These are phyloP conservation scores for Suillus americanus DNA, from an alignment of 768 basidiomycete species.

Conservation along the genomic window DNA sequence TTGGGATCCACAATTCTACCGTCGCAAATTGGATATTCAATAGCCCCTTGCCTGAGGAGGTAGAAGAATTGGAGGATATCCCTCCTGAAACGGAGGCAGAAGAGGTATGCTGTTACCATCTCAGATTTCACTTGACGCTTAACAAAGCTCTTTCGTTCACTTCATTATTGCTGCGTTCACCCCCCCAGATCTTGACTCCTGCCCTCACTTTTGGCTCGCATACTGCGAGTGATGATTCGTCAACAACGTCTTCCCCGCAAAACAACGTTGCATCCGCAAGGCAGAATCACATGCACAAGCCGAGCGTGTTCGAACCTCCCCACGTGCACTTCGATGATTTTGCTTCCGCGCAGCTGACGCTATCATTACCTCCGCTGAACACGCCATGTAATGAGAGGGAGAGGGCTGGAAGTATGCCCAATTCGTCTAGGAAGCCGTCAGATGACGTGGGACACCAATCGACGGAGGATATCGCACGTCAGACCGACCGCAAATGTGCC, in stretches of 20 bases:
- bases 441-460: conserved; percentile 15
- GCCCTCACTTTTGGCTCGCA: conserved; percentile 41
- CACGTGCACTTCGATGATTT: conserved; percentile 32
- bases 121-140: neutral
- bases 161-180: conserved; percentile 9
- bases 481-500: conserved; percentile 12
- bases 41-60: conserved; percentile 55
- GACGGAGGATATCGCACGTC: conserved; percentile 23
- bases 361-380: conserved; percentile 23
- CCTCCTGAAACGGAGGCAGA: conserved; percentile 18
- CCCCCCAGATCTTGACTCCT: conserved; percentile 27
- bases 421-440: conserved; percentile 5
- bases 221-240: conserved; percentile 43
- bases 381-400: neutral
- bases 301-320: conserved; percentile 28
- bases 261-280: conserved; percentile 19
- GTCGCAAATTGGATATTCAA: conserved; percentile 76
- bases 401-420: neutral
- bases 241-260: conserved; percentile 27
- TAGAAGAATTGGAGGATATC: conserved; percentile 39
- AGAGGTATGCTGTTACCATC: conserved; percentile 28
- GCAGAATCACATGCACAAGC: conserved; percentile 27
- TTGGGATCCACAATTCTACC: conserved; percentile 59
- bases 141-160: neutral
- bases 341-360: conserved; percentile 28